Evolutionary conservation across 2,329 filamentous ascomycete genomes (phyloP).

Genomic region (Fusarium coicis): DNA sequence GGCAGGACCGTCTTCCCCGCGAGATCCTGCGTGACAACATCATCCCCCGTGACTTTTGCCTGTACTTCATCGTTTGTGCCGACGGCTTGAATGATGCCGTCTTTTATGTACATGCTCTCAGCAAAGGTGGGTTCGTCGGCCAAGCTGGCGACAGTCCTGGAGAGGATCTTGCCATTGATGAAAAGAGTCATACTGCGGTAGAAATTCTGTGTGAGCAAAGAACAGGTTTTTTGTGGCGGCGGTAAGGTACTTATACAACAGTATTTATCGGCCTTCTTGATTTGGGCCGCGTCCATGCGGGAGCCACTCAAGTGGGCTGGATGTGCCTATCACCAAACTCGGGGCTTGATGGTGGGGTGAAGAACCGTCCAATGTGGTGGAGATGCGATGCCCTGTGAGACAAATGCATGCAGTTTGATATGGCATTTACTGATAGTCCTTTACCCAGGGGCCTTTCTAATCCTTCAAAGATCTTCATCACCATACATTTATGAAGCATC

Average conservation of each 20-base stretch:
- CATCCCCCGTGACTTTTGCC: conserved; percentile 31
- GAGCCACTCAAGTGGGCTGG: conserved; percentile 28
- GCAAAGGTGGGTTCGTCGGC: conserved; percentile 44
- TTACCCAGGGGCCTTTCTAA: neutral
- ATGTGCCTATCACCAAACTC: conserved; percentile 28
- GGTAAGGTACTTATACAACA: conserved; percentile 19
- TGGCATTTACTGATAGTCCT: conserved; percentile 1
- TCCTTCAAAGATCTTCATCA: neutral
- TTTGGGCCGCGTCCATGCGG: conserved; percentile 14
- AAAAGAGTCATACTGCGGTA: conserved; percentile 35
- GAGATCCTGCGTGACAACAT: conserved; percentile 42
- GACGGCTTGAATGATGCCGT: conserved; percentile 50
- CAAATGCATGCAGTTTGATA: conserved; percentile 8
- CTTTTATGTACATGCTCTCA: conserved; percentile 49
- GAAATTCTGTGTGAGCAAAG: too few relatives aligned
- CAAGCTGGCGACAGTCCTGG: conserved; percentile 39
- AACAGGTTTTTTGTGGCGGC: neutral
- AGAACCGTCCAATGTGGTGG: neutral
- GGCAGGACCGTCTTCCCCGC: conserved; percentile 57
- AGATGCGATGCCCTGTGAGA: neutral
- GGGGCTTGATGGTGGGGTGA: conserved; percentile 12
- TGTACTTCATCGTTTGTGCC: conserved; percentile 45
- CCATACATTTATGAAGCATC: neutral
- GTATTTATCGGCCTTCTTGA: neutral
- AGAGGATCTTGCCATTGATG: conserved; percentile 46